Conservation (phyloP, 306 rosid species). For the Medicago lupulina region DNA sequence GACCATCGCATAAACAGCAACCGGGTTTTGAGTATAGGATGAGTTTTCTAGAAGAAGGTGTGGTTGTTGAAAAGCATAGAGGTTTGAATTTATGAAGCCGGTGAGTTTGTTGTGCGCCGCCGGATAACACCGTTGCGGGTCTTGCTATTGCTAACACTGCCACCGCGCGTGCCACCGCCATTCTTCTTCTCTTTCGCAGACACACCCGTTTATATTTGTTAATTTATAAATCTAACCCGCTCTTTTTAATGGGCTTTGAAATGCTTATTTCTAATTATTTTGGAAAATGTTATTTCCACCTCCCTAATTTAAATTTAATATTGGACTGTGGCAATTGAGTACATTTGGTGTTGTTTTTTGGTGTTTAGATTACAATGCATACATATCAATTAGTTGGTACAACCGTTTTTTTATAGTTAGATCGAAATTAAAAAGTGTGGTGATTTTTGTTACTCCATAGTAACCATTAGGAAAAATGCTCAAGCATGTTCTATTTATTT, state of each 20-base stretch:
- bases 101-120: conserved; percentile 4
- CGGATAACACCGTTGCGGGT: conserved; percentile 51
- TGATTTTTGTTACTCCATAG: too few species aligned
- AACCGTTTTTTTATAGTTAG: too few species aligned
- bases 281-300: background rate
- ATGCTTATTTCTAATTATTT: background rate
- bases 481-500: too few species aligned
- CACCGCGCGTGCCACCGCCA: conserved; percentile 52
- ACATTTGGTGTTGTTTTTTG: too few species aligned
- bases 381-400: too few species aligned
- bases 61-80: conserved; percentile 48
- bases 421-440: too few species aligned
- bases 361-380: too few species aligned
- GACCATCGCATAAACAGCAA: conserved; percentile 98
- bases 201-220: background rate
- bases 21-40: conserved; percentile 91
- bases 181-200: conserved; percentile 22
- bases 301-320: background rate
- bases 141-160: conserved; percentile 45
- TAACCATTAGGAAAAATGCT: too few species aligned
- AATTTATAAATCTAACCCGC: background rate
- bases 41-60: conserved; percentile 64
- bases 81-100: conserved; percentile 50
- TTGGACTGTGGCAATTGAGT: too few species aligned
- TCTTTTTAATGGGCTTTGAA: background rate